Conservation (phyloP, 441 rosid species). For the Kokia cookei region DNA sequence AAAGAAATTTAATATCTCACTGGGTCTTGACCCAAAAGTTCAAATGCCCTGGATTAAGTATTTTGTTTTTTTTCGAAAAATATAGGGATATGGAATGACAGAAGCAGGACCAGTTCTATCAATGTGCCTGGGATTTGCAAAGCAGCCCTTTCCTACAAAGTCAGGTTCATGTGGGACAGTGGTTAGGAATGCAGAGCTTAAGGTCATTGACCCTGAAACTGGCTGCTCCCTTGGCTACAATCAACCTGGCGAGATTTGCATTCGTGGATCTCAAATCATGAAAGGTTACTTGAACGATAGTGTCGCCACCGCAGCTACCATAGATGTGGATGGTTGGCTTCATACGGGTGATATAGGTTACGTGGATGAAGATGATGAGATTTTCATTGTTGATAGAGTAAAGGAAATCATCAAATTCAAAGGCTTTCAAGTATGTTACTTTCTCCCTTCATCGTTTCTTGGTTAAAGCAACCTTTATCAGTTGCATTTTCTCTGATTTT, state of each 20-base stretch:
- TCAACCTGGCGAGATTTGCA: slow-evolving; percentile 89
- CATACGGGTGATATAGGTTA: slow-evolving; percentile 93
- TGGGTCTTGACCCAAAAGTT: background rate
- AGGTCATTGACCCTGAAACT: slow-evolving; percentile 74
- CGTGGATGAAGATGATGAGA: slow-evolving; percentile 77
- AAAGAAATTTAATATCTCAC: too few species aligned
- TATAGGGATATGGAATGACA: slow-evolving; percentile 96
- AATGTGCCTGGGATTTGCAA: slow-evolving; percentile 83
- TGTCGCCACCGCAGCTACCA: slow-evolving; percentile 61
- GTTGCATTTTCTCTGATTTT: background rate
- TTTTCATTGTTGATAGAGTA: slow-evolving; percentile 80
- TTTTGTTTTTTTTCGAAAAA: too few species aligned
- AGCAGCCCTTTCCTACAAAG: slow-evolving; percentile 67
- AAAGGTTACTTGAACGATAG: slow-evolving; percentile 79
- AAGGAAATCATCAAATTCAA: slow-evolving; percentile 94
- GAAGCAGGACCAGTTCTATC: slow-evolving; percentile 95
- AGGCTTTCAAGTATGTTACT: slow-evolving; percentile 62
- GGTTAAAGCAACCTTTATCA: background rate
- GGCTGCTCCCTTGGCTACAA: slow-evolving; percentile 56
- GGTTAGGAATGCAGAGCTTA: slow-evolving; percentile 87
- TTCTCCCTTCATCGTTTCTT: background rate
- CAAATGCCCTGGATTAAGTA: background rate
- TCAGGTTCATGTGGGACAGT: slow-evolving; percentile 94
- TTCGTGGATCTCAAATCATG: slow-evolving; percentile 86
- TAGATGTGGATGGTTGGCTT: slow-evolving; percentile 86